Evolutionary conservation across 2,329 filamentous ascomycete genomes (phyloP).

Genomic region (Monilinia polystroma): DNA sequence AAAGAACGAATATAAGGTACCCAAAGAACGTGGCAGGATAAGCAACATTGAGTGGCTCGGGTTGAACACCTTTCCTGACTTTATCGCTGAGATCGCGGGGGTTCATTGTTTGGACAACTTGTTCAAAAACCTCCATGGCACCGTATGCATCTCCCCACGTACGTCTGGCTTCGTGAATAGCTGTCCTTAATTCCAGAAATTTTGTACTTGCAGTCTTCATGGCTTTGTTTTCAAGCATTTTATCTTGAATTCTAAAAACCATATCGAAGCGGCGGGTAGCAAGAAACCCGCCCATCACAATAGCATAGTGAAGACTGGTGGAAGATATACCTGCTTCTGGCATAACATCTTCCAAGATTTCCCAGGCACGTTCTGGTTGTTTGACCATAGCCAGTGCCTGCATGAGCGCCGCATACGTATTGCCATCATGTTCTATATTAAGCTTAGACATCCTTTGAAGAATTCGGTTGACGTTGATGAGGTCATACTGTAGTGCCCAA

Average conservation of each 20-base stretch:
- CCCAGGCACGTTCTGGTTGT: conserved; percentile 55
- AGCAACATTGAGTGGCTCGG: conserved; percentile 33
- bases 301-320: conserved; percentile 52
- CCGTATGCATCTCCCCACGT: conserved; percentile 20
- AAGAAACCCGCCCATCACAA: conserved; percentile 51
- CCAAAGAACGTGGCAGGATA: conserved; percentile 48
- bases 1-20: conserved; percentile 56
- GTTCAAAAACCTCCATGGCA: conserved; percentile 35
- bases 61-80: conserved; percentile 32
- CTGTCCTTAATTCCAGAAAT: conserved; percentile 43
- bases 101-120: conserved; percentile 31
- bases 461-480: conserved; percentile 52
- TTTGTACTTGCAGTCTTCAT: conserved; percentile 45
- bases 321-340: conserved; percentile 46
- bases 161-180: conserved; percentile 16
- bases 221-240: conserved; percentile 45
- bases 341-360: conserved; percentile 53
- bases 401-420: conserved; percentile 63
- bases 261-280: conserved; percentile 43
- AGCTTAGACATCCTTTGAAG: conserved; percentile 55
- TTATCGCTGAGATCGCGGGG: conserved; percentile 33
- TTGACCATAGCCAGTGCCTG: conserved; percentile 52
- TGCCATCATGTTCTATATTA: conserved; percentile 51
- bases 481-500: conserved; percentile 62
- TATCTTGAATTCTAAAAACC: conserved; percentile 48